A percentile compares a stretch with the other conserved stretches of the same genome.
phyloP scores from a whole-genome alignment of 345 rosid genomes.

The Dimocarpus longan region DNA sequence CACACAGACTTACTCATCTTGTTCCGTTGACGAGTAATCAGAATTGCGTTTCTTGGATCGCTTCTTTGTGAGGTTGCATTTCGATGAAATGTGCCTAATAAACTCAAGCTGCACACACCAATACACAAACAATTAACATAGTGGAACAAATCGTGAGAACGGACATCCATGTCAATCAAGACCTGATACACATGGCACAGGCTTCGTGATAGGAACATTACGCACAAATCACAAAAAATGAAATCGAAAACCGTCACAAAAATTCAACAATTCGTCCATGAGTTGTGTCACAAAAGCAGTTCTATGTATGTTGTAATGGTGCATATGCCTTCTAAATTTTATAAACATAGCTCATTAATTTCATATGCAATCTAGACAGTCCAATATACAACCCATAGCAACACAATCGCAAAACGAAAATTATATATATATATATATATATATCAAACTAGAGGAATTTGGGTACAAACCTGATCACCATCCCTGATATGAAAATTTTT shows the following conservation, averaged over 20 bases:
- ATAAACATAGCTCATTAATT: background rate
- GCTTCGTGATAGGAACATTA: background rate
- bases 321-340: background rate
- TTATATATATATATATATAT: too few relatives aligned
- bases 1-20: slow-evolving; percentile 44
- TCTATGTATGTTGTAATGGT: background rate
- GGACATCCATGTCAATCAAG: background rate
- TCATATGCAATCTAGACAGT: background rate
- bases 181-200: background rate
- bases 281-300: background rate
- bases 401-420: background rate
- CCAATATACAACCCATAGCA: background rate
- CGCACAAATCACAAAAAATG: background rate
- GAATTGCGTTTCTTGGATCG: slow-evolving; percentile 33
- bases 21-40: slow-evolving; percentile 28
- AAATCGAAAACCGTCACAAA: background rate
- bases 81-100: slow-evolving; percentile 59
- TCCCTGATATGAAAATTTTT: slow-evolving; percentile 67
- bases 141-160: background rate
- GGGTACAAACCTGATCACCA: slow-evolving; percentile 68
- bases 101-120: slow-evolving; percentile 62
- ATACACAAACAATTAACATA: slow-evolving; percentile 3
- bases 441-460: background rate
- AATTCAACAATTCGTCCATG: background rate
- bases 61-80: slow-evolving; percentile 37